Conservation (phyloP, 2,329 filamentous ascomycete genomes). For the Colletotrichum sp. region DNA sequence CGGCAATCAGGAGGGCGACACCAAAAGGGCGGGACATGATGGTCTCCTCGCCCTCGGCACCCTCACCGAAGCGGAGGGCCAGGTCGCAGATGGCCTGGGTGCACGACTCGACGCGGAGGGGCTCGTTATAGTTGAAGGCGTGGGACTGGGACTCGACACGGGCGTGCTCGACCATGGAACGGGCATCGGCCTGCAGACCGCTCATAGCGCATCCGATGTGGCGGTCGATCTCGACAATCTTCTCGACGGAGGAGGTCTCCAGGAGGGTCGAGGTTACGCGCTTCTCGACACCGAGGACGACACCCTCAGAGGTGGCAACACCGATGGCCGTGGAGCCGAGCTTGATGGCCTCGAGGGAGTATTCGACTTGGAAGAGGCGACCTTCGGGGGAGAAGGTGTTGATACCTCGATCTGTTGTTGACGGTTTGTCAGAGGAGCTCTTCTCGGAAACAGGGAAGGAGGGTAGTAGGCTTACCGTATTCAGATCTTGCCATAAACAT, state of each 20-base stretch:
- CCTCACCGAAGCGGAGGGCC: slow-evolving; percentile 94
- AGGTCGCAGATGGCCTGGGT: slow-evolving; percentile 99
- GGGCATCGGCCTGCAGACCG: slow-evolving; percentile 94
- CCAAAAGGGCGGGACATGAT: slow-evolving; percentile 98
- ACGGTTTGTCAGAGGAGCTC: slow-evolving; percentile 37
- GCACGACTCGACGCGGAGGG: slow-evolving; percentile 93
- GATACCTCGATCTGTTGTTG: slow-evolving; percentile 19
- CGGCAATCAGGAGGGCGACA: slow-evolving; percentile 94
- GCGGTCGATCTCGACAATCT: slow-evolving; percentile 99
- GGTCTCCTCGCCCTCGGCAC: slow-evolving; percentile 96
- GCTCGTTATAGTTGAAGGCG: slow-evolving; percentile 97
- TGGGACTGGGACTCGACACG: slow-evolving; percentile 97
- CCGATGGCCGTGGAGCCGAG: slow-evolving; percentile 98
- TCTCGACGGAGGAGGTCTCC: slow-evolving; percentile 97
- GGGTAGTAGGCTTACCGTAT: slow-evolving; percentile 77
- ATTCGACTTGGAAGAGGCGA: slow-evolving; percentile 99
- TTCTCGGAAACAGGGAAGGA: slow-evolving; percentile 26
- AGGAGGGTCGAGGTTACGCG: slow-evolving; percentile 97
- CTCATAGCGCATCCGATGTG: slow-evolving; percentile 99
- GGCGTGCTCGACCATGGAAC: slow-evolving; percentile 97
- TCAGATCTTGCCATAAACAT: slow-evolving; percentile 99
- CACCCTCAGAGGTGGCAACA: slow-evolving; percentile 92
- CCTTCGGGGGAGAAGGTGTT: slow-evolving; percentile 99
- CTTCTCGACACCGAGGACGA: slow-evolving; percentile 98
- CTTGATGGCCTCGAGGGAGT: slow-evolving; percentile 99